phyloP scores from a whole-genome alignment of 2,329 filamentous ascomycete genomes.

The Alternaria triticina region DNA sequence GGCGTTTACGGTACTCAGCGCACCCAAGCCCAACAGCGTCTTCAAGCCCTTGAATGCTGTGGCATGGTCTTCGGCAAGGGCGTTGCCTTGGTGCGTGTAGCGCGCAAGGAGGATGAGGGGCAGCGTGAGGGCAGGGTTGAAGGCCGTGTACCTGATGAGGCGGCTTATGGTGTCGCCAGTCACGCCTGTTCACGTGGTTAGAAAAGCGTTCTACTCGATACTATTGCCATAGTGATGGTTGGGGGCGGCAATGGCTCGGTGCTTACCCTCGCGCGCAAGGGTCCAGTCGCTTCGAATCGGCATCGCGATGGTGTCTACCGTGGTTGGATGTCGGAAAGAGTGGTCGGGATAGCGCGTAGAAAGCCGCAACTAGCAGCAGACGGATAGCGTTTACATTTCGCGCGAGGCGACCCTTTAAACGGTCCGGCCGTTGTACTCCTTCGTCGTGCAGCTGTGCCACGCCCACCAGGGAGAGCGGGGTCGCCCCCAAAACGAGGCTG shows the following conservation, averaged over 20 bases:
- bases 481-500: constrained; percentile 1
- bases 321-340: not conserved
- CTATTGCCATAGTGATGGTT: not conserved
- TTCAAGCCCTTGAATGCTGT: constrained; percentile 63
- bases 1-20: constrained; percentile 57
- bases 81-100: constrained; percentile 67
- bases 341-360: not conserved
- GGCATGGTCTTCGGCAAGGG: constrained; percentile 56
- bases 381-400: not conserved
- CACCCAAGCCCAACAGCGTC: constrained; percentile 59
- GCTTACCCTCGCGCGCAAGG: constrained; percentile 48
- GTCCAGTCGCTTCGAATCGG: constrained; percentile 48
- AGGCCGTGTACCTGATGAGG: constrained; percentile 64
- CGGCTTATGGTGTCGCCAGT: constrained; percentile 64
- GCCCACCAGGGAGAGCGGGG: not conserved
- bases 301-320: constrained; percentile 28
- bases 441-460: not conserved
- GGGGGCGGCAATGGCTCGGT: not conserved
- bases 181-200: constrained; percentile 28
- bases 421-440: not conserved
- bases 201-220: not conserved
- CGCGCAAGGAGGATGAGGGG: constrained; percentile 68
- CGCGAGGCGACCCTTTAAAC: constrained; percentile 2
- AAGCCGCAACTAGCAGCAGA: not conserved
- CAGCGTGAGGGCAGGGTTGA: constrained; percentile 70